phyloP scores from a whole-genome alignment of 768 basidiomycete species.

The Russula griseocarnosa region DNA sequence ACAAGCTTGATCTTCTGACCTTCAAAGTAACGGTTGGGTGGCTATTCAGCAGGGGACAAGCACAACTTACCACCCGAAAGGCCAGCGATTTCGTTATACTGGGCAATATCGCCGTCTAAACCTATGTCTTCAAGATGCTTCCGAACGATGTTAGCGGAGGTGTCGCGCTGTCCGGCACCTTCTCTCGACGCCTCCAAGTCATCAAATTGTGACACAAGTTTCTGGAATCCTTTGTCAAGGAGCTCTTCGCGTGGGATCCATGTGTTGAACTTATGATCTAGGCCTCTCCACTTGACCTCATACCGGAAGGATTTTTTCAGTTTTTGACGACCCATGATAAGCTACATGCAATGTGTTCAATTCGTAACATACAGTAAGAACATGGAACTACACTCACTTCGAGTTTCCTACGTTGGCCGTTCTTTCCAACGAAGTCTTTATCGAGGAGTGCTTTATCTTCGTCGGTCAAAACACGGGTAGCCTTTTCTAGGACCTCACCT shows the following conservation, averaged over 20 bases:
- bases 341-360: constrained; percentile 38
- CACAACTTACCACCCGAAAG: constrained; percentile 73
- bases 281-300: constrained; percentile 81
- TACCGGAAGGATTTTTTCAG: constrained; percentile 94
- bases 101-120: constrained; percentile 94
- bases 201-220: constrained; percentile 91
- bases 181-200: constrained; percentile 95
- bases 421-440: constrained; percentile 85
- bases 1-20: constrained; percentile 97
- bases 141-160: constrained; percentile 71
- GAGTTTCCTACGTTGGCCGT: constrained; percentile 85
- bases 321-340: constrained; percentile 94
- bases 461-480: constrained; percentile 81
- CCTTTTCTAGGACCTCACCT: constrained; percentile 90
- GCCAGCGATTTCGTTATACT: constrained; percentile 95
- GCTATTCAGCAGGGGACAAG: background rate
- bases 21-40: constrained; percentile 31
- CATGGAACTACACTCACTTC: constrained; percentile 51
- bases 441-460: constrained; percentile 79
- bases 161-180: constrained; percentile 90
- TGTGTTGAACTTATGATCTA: constrained; percentile 84
- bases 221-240: constrained; percentile 79
- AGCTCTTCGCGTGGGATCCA: constrained; percentile 90
- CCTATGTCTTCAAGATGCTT: constrained; percentile 95
- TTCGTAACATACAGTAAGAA: constrained; percentile 15